These are phyloP conservation scores for Blastocystis sp. DNA, from an alignment of 352 stramenopile species.

Conservation along the genomic window DNA sequence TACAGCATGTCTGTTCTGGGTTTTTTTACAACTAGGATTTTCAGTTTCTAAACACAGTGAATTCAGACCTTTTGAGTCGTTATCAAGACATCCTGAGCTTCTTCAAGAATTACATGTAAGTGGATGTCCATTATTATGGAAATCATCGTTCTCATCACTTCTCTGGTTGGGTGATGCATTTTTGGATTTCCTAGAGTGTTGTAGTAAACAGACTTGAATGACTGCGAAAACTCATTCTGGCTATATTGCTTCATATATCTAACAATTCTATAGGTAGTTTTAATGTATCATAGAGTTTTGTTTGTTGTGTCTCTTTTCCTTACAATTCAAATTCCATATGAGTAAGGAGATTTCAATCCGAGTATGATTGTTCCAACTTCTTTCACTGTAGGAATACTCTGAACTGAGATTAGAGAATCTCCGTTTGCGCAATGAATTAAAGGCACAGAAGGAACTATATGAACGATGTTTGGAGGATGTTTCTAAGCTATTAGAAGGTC, in stretches of 20 bases:
- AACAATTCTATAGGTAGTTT: conserved; percentile 7
- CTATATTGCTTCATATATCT: background rate
- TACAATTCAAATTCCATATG: background rate
- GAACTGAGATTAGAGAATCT: conserved; percentile 54
- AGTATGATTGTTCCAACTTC: background rate
- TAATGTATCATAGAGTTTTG: background rate
- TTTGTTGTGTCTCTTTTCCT: background rate
- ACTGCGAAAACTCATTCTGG: background rate
- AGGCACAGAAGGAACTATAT: conserved; percentile 19
- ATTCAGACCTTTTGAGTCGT: background rate
- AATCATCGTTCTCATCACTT: background rate
- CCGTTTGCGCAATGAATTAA: conserved; percentile 11
- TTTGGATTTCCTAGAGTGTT: background rate
- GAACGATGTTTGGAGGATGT: conserved; percentile 1
- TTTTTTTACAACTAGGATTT: background rate
- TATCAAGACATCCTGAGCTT: background rate
- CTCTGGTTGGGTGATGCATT: background rate
- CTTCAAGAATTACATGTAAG: background rate
- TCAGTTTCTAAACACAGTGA: background rate
- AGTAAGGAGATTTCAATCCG: background rate
- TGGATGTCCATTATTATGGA: background rate
- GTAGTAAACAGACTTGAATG: background rate
- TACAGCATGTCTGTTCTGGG: background rate
- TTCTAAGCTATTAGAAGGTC: background rate
- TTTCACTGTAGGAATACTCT: conserved; percentile 6